Evolutionary conservation across 208 protist genomes (phyloP).

Genomic region (Hexamita inflata): DNA sequence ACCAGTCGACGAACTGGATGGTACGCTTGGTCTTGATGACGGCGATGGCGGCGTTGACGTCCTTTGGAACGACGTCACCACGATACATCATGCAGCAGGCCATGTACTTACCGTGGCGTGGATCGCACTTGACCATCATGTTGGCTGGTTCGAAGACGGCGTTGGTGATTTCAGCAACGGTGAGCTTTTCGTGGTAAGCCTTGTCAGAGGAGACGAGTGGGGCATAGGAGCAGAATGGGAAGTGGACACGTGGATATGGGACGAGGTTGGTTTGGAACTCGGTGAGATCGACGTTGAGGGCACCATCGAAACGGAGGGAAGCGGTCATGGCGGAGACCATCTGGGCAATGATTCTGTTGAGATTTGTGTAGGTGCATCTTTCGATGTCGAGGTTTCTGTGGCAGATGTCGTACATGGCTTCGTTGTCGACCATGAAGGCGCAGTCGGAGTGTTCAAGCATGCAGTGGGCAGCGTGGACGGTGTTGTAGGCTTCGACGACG

Average conservation of each 20-base stretch:
- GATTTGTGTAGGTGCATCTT: slow-evolving; percentile 58
- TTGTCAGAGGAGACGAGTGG: slow-evolving; percentile 56
- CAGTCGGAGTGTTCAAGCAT: slow-evolving; percentile 53
- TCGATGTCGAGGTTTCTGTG: slow-evolving; percentile 49
- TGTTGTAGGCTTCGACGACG: slow-evolving; percentile 55
- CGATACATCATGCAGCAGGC: slow-evolving; percentile 59
- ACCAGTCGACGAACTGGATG: slow-evolving; percentile 60
- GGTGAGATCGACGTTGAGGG: slow-evolving; percentile 57
- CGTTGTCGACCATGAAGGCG: slow-evolving; percentile 52
- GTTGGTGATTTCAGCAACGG: slow-evolving; percentile 58
- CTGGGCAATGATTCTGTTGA: slow-evolving; percentile 53
- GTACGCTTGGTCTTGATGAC: slow-evolving; percentile 58
- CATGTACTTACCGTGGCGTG: slow-evolving; percentile 60
- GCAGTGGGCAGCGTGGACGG: slow-evolving; percentile 50
- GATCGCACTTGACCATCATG: slow-evolving; percentile 58
- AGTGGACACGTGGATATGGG: slow-evolving; percentile 57
- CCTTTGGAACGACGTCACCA: slow-evolving; percentile 58
- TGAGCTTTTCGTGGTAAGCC: slow-evolving; percentile 56
- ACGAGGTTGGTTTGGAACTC: slow-evolving; percentile 62
- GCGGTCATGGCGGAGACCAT: slow-evolving; percentile 56
- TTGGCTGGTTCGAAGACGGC: slow-evolving; percentile 53
- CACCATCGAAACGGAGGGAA: slow-evolving; percentile 56
- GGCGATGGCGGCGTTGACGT: slow-evolving; percentile 54
- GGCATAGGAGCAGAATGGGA: slow-evolving; percentile 50
- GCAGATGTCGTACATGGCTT: slow-evolving; percentile 56